Evolutionary conservation across 345 rosid species (phyloP).

Genomic region (Populus ilicifolia): DNA sequence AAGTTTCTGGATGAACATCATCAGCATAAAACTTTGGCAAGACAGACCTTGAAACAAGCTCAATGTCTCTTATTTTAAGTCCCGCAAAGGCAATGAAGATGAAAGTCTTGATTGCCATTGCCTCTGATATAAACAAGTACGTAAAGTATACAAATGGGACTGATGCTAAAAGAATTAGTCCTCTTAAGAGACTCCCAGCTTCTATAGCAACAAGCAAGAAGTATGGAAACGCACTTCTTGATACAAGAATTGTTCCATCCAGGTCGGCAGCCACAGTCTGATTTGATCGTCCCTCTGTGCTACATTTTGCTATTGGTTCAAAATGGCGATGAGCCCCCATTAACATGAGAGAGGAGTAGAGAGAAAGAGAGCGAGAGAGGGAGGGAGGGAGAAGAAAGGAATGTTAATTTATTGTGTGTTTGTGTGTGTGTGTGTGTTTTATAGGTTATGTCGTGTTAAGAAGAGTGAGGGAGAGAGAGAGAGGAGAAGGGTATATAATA

Average conservation of each 20-base stretch:
- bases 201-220: slow-evolving; percentile 82
- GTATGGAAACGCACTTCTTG: slow-evolving; percentile 82
- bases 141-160: slow-evolving; percentile 70
- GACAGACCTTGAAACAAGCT: slow-evolving; percentile 76
- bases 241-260: slow-evolving; percentile 74
- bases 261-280: slow-evolving; percentile 81
- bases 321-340: slow-evolving; percentile 62
- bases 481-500: slow-evolving; percentile 22
- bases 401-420: not conserved
- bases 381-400: not conserved
- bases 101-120: slow-evolving; percentile 58
- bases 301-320: slow-evolving; percentile 47
- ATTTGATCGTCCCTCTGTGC: slow-evolving; percentile 52
- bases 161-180: slow-evolving; percentile 53
- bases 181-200: slow-evolving; percentile 76
- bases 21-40: slow-evolving; percentile 78
- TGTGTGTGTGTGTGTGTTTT: not conserved
- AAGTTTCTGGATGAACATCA: slow-evolving; percentile 79
- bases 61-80: slow-evolving; percentile 59
- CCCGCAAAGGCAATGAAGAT: slow-evolving; percentile 69
- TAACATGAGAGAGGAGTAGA: not conserved
- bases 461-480: slow-evolving; percentile 17
- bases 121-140: slow-evolving; percentile 59
- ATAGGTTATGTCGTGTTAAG: not conserved
- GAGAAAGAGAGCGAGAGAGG: not conserved